Percentiles rank a stretch among this genome's conserved stretches.
Conservation (phyloP, 2,329 filamentous ascomycete species). For the Madurella fahalii region DNA sequence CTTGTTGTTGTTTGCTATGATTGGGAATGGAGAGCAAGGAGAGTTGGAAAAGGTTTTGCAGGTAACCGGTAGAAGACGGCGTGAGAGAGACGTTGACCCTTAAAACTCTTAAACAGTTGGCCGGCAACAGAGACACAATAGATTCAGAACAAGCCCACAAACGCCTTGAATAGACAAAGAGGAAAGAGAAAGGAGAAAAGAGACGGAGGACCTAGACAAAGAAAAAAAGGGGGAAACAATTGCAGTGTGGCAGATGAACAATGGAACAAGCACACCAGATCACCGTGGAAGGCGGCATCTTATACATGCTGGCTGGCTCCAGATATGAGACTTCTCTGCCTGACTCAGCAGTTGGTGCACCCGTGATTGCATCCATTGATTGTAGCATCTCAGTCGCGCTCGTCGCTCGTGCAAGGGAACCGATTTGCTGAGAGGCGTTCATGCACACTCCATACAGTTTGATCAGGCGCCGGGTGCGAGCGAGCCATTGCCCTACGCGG, state of each 20-base stretch:
- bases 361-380: background rate
- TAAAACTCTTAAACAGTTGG: conserved; percentile 12
- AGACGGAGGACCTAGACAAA: background rate
- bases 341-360: background rate
- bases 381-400: background rate
- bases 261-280: background rate
- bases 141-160: conserved; percentile 4
- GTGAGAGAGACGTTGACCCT: background rate
- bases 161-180: conserved; percentile 4
- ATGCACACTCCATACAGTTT: conserved; percentile 7
- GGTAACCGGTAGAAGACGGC: background rate
- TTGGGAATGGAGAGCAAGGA: background rate
- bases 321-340: background rate
- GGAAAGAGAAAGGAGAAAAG: conserved; percentile 2
- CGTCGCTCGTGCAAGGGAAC: background rate
- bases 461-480: conserved; percentile 9
- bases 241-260: background rate
- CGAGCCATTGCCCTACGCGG: too few relatives aligned
- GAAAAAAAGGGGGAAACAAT: conserved; percentile 5
- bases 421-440: conserved; percentile 16
- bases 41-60: background rate
- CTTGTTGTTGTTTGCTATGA: background rate
- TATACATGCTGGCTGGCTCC: background rate
- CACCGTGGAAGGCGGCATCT: background rate
- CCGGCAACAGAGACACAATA: conserved; percentile 16